Conservation (phyloP, 2,329 filamentous ascomycete genomes). For the Pyricularia sp. region DNA sequence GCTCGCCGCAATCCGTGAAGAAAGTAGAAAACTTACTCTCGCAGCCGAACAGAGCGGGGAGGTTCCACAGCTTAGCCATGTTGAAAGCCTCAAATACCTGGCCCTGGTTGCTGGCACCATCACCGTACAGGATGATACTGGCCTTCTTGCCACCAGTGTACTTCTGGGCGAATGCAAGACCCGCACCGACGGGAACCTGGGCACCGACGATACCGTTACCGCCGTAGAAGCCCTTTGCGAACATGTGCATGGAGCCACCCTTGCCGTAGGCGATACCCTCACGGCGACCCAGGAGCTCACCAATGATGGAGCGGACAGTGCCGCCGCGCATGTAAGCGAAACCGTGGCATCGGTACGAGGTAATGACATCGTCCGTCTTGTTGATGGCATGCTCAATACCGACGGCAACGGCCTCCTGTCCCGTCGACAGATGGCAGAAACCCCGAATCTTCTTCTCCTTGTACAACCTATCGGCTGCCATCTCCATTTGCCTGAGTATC, state of each 20-base stretch:
- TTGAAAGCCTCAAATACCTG: constrained; percentile 99
- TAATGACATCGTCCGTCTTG: constrained; percentile 88
- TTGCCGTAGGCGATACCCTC: constrained; percentile 98
- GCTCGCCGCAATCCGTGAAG: background rate
- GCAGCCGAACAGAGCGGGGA: constrained; percentile 91
- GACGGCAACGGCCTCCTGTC: constrained; percentile 92
- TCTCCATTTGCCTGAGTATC: constrained; percentile 80
- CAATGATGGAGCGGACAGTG: constrained; percentile 82
- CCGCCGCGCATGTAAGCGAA: constrained; percentile 95
- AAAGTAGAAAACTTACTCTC: constrained; percentile 59
- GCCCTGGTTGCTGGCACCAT: constrained; percentile 97
- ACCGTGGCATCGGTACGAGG: constrained; percentile 97
- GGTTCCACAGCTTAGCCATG: constrained; percentile 99
- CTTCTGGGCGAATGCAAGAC: constrained; percentile 92
- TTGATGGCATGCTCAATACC: constrained; percentile 95
- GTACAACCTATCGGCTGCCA: constrained; percentile 97
- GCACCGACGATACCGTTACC: constrained; percentile 98
- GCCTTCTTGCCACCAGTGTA: constrained; percentile 81
- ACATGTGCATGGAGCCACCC: constrained; percentile 99
- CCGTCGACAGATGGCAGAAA: constrained; percentile 97
- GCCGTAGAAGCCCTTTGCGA: constrained; percentile 92
- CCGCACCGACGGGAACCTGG: constrained; percentile 93
- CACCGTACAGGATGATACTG: constrained; percentile 85
- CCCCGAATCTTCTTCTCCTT: constrained; percentile 99
- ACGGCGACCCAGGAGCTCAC: constrained; percentile 85